Base-by-base conservation (phyloP, 163 green algal species). In the Coccomyxa subellipsoidea region DNA sequence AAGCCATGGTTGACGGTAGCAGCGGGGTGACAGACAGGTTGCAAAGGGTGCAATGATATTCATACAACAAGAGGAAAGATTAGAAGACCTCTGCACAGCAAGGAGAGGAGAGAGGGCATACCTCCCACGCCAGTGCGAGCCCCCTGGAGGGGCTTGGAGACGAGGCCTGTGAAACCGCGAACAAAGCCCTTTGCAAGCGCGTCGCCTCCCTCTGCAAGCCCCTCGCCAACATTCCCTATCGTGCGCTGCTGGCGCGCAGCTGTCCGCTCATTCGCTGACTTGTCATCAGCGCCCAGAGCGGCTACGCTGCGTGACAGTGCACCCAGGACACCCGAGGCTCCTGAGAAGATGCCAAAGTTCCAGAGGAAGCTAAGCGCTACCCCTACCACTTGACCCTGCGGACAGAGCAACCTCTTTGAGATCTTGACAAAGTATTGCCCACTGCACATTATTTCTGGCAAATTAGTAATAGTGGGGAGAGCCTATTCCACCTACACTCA, bases 141-240 rank as follows among this genome's bases (percentile, higher is more conserved):
- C 6, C 95, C 95, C 81, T 96, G 82, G 54, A 98, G 37, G 21
- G 95, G 95, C 87, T 96, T 95, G 36, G 89, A 86, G 23, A 98
- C 82, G 8, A 98, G 89, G 35, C 95, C 95, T n/a, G 87, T 89
- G 34, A 96, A 88, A 23, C 95, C 94, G 27, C 89, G 86, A 53
- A 95, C 81, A 38, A 98, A 47, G 54, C 88, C 87, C 72, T 90
- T 86, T 54, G 89, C 93, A 8, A 98, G 87, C 6, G 93, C 91
- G 15, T 89, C 85, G 27, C 87, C 91, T 8, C 95, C 95, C 86
- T 97, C 91, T 31, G 94, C 39, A 73, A 98, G 75, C 12, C 94
- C 95, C 35, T 93, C 86, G 0, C 86, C 83, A 18, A 93, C 82
- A n/a, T 87, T 85, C 0, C 79, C 80, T 40, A 93, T 91, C 31